Evolutionary conservation across 2,329 filamentous ascomycete species (phyloP), one percentile per base, ranked within the genome.

Genomic region (Bertia moriformis): DNA sequence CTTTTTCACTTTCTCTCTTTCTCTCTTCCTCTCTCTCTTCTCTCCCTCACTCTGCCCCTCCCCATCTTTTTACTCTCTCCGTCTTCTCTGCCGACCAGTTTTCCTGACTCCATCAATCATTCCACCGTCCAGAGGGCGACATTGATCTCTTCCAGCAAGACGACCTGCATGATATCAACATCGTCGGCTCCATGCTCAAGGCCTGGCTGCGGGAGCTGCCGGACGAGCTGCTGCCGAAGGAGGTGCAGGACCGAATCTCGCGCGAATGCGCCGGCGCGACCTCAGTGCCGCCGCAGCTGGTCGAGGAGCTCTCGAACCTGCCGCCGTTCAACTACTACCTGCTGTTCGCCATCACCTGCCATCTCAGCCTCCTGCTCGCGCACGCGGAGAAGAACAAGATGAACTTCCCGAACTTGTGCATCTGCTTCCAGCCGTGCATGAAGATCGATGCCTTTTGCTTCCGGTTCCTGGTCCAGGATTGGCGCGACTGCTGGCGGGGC

Each of bases 241-340:
- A 71, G 22, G 76, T 78, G 0, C 89, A 96, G 56, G 78, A 85
- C 41, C 73, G 78, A 43, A 81, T 96, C 41, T 74, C 84, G 18
- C 72, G 80, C 46, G 78, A 93, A 56, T 93, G 86, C 53, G 71
- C 76, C 39, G 83, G 83, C 10, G 74, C 84, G 33, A 84, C 83
- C 39, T 75, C 73, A 37, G 87, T 89, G 4, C 88, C 89, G 0
- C 83, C 93, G 53, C 56, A 91, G 58, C 71, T 96, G 41, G 79
- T 93, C 47, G 87, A 95, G 46, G 86, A 94, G 57, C 74, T 96
- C 2, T 94, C 89, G 1, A 88, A 85, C 49, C 69, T 96, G n/a
- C 84, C 89, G 4, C 89, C 89, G 0, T 95, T 91, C 67, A 93
- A 95, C 61, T 96, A 96, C 61, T 95, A 96, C 54, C 79, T 96